Base-by-base conservation (phyloP, 2,329 filamentous ascomycete genomes). In the Neonectria sp. region DNA sequence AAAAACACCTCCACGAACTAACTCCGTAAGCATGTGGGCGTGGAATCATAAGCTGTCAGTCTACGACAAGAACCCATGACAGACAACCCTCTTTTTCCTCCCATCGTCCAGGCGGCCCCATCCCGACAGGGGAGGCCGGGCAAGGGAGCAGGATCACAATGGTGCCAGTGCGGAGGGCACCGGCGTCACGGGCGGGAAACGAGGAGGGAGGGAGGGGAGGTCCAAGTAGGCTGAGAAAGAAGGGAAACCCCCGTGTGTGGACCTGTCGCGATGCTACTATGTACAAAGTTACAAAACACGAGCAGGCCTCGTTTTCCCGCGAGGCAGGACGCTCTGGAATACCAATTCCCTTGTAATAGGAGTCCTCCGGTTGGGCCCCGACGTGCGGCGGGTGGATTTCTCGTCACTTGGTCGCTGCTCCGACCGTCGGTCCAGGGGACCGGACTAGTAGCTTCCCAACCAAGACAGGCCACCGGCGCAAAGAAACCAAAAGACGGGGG, bases 281-380 rank as follows among this genome's bases (percentile, higher is more conserved):
- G n/a, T 21, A 5, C 40, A 21, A 43, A 45, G 40, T n/a, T 5
- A 45, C 40, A 45, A 21, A 6, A 12, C 40, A 9, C n/a, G n/a
- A 24, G 24, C 17, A n/a, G 40, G 33, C 12, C 31, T 58, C 40
- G 43, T 58, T 45, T 45, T 17, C n/a, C 55, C 11, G 55, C 43
- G 35, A 60, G 21, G 55, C 57, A 56, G 27, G 43, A 62, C 68
- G 55, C 66, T 55, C 48, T 46, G 63, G 15, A 24, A 64, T 65
- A 65, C 56, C 56, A 67, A 69, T 66, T 56, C 53, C 43, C 29
- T 71, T 25, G 71, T 70, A 75, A 73, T 74, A 73, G 66, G 68
- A 67, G 68, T 67, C 65, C 64, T 74, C 67, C 71, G 68, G 69
- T 76, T 76, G 71, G 72, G 55, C 63, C 68, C 60, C 55, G 70